Evolutionary conservation across 257 asterid species (phyloP), one percentile per base, ranked within the genome.

Genomic region (Solanum raphanifolium): DNA sequence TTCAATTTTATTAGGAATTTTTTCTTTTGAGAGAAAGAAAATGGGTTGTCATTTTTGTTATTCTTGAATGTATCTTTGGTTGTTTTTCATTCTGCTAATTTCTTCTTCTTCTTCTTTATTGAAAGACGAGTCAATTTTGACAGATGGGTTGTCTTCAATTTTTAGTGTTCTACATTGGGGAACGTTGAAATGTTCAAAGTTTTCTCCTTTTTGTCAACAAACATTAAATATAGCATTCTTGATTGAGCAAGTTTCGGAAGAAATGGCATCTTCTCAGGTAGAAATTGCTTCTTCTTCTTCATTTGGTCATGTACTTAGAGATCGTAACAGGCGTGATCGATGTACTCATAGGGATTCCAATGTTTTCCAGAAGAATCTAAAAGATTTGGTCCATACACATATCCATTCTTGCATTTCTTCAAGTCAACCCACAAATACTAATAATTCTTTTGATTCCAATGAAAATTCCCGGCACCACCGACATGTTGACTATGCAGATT

Each of bases 211-310:
- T 71, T 86, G 38, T 65, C 79, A 46, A 82, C 69, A 46, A 81
- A 29, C 3, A 48, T 46, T 81, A 9, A 41, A 79, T 20, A 79
- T 79, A 82, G 66, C 81, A 20, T 71, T 86, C 46, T 46, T 29
- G 83, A 86, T 52, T 86, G 71, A 86, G 46, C 31, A 13, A 86
- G 66, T 38, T 35, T 58, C 38, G 23, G 46, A 31, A 71, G 69
- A 31, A 39, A 87, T 87, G 89, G 89, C 89, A 21, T 87, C 89
- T 68, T 87, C 66, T 65, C 86, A 87, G 84, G 82, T 87, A 27
- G 86, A 87, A 81, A 79, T 87, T 29, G 89, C 89, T 8, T 76
- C 88, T 25, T 43, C 88, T 76, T 87, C 89, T 81, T 68, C 89
- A 23, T 87, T 87, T 62, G 86, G 89, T 9, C 84, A 72, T 83